These are phyloP conservation scores for Berkeleyomyces basicola DNA, from an alignment of 2,329 filamentous ascomycete species.

Conservation along the genomic window DNA sequence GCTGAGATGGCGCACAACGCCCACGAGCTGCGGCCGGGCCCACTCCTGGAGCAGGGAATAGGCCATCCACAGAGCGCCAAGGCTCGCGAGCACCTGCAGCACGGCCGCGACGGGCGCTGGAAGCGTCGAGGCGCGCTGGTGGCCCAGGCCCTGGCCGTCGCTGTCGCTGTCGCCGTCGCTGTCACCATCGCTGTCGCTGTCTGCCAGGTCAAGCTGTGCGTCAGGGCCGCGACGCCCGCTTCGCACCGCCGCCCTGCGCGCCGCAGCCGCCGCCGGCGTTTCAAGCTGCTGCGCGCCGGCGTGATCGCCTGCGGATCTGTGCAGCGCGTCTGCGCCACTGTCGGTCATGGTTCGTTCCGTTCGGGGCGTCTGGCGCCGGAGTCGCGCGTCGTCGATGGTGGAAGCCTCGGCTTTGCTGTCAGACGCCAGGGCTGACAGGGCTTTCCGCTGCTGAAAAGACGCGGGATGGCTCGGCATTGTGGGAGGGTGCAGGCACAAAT, in stretches of 20 bases:
- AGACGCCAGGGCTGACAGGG: background rate
- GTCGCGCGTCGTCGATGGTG: background rate
- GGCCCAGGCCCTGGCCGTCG: background rate
- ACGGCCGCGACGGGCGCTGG: conserved; percentile 34
- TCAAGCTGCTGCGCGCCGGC: no score
- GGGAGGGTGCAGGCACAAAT: no score
- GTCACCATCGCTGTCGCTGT: no score
- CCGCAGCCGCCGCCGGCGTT: no score
- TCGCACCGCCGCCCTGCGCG: no score
- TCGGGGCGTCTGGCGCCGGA: background rate
- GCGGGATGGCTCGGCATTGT: no score
- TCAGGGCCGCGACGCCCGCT: no score
- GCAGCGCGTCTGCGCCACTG: background rate
- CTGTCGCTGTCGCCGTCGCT: no score
- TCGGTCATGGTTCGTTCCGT: background rate
- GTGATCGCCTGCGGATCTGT: background rate
- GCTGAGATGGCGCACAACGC: conserved; percentile 46
- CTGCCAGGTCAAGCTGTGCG: no score
- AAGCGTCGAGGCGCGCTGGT: conserved; percentile 20
- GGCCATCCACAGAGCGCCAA: conserved; percentile 46
- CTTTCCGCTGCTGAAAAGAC: background rate
- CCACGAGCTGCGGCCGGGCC: conserved; percentile 48
- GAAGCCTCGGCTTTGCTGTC: background rate
- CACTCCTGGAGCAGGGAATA: conserved; percentile 45
- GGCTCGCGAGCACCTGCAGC: conserved; percentile 35